Conservation (phyloP, 257 asterid genomes). For the Catharanthus roseus region DNA sequence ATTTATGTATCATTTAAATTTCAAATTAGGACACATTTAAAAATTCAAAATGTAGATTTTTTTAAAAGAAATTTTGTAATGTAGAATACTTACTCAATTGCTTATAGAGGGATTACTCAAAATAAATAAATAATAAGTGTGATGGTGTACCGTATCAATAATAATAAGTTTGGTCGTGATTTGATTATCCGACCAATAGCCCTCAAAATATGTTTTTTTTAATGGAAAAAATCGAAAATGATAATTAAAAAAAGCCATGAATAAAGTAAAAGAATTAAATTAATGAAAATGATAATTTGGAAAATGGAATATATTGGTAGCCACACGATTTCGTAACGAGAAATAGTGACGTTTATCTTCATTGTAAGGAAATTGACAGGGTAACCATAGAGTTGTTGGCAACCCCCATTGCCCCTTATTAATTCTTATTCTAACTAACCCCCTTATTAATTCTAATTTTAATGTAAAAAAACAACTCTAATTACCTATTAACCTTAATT, state of each 20-base stretch:
- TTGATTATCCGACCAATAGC: constrained; percentile 15
- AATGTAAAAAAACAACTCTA: background rate
- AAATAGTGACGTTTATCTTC: constrained; percentile 26
- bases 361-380: constrained; percentile 39
- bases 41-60: too few relatives aligned
- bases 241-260: background rate
- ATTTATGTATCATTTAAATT: too few relatives aligned
- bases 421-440: constrained; percentile 6
- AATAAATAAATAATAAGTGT: too few relatives aligned
- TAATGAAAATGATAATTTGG: too few relatives aligned
- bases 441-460: constrained; percentile 1
- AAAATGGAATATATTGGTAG: constrained; percentile 25
- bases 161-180: too few relatives aligned
- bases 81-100: too few relatives aligned
- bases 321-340: constrained; percentile 27
- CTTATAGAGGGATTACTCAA: too few relatives aligned
- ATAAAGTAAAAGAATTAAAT: background rate
- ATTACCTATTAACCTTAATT: background rate
- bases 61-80: too few relatives aligned
- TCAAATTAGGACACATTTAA: too few relatives aligned
- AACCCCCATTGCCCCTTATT: background rate
- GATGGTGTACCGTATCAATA: too few relatives aligned
- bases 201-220: constrained; percentile 3
- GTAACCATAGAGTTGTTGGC: constrained; percentile 62
- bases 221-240: too few relatives aligned